These are phyloP conservation scores for Cercospora beticola DNA, from an alignment of 2,329 filamentous ascomycete genomes.

Conservation along the genomic window DNA sequence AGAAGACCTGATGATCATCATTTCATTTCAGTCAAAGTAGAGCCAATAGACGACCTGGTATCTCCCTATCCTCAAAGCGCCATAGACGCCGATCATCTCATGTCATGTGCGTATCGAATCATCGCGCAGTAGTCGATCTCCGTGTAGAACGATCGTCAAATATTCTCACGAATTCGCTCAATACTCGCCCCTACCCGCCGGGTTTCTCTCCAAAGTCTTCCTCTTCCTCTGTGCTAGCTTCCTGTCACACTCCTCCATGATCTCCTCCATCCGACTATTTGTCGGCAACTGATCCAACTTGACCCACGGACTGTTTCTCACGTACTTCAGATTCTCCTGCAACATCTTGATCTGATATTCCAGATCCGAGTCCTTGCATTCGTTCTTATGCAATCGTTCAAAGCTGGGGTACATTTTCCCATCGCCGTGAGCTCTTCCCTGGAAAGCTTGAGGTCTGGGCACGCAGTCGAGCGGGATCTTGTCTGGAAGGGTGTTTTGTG, in stretches of 20 bases:
- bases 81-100: background rate
- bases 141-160: background rate
- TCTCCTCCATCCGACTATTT: constrained; percentile 62
- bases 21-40: background rate
- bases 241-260: constrained; percentile 68
- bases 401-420: constrained; percentile 80
- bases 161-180: background rate
- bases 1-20: background rate
- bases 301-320: constrained; percentile 81
- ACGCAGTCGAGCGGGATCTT: constrained; percentile 72
- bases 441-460: constrained; percentile 83
- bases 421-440: constrained; percentile 67
- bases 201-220: constrained; percentile 46
- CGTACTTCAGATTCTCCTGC: constrained; percentile 77
- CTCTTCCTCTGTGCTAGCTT: constrained; percentile 51
- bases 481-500: constrained; percentile 69
- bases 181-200: constrained; percentile 46
- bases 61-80: background rate
- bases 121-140: background rate
- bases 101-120: background rate
- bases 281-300: constrained; percentile 74
- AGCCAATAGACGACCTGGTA: background rate
- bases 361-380: constrained; percentile 75
- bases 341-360: constrained; percentile 50
- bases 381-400: constrained; percentile 60